Base-by-base conservation (phyloP, 176 grass and related monocot species). In the Saccharum spontaneum region DNA sequence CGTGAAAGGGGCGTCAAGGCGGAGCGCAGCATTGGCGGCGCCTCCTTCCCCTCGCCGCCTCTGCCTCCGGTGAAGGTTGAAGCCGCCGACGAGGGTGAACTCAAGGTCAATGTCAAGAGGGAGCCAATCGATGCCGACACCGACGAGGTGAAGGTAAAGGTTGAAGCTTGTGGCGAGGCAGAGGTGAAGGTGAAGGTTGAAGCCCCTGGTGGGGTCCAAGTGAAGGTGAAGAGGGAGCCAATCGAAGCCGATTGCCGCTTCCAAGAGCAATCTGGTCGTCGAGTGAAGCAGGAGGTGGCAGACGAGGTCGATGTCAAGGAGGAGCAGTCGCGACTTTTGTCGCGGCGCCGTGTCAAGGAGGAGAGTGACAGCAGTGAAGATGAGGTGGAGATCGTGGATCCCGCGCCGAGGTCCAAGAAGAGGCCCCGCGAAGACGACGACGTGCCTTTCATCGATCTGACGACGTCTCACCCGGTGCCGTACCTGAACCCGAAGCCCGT, bases 401-500 rank as follows among this genome's bases (percentile, higher is more conserved):
- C 41, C 17, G 6, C 43, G 55, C 28, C 72, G 72, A 76, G 83
- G 78, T 24, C 85, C 3, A 87, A 75, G 81, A 91, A 84, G 85
- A 70, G 73, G 79, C 16, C 79, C 52, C 23, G 0, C 70, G 75
- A 69, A 12, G 85, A 69, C 5, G 76, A 80, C 28, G 71, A 2
- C 43, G 37, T 23, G 28, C 68, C n/a, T 9, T 62, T 24, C 20
- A 64, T 82, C 24, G 73, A 86, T 10, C 79, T 91, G 57, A 83
- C 92, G 31, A 85, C 73, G 26, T 77, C 90, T 30, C 81, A 91
- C 65, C 90, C 88, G 17, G 16, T 82, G 50, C 88, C 95, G 15
- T 93, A 88, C 79, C 84, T 97, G 44, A 97, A 88, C 62, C 71
- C 95, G 34, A 69, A 10, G 45, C 79, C 79, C 45, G 9, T 81